Base-by-base conservation (phyloP, 768 basidiomycete species). In the Leccinum subgranulosum region DNA sequence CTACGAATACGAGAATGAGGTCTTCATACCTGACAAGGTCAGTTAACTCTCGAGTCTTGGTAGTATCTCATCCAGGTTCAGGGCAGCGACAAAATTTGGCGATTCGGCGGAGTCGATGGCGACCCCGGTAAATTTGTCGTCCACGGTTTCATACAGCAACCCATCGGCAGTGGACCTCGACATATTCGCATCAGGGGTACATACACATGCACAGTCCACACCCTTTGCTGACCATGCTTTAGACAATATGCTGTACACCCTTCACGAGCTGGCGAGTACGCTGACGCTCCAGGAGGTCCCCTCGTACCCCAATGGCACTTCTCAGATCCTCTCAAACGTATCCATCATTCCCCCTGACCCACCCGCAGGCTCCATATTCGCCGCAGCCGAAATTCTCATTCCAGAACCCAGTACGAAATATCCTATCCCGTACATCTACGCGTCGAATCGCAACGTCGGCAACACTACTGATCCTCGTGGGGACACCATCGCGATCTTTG, bases 1-100 rank as follows among this genome's bases (percentile, higher is more conserved):
- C 0, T 69, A 85, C 29, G 77, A 86, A 69, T 74, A 83, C 63
- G 74, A 75, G 6, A 65, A 64, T 8, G 87, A 89, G 61, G 64
- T 90, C 9, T 77, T 88, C 60, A 75, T 89, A 8, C 81, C 87
- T 0, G 88, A 88, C 71, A 74, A 87, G 67, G 87, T 86, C 54
- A 53, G 80, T 68, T 31, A 47, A 11, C 12, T 10, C 34, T 41
- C 12, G 29, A 8, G 3, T 49, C 45, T 23, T 7, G 21, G 6
- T 19, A 47, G 4, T 29, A 8, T 25, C 49, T 56, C 36, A 54
- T 33, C 51, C 23, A 19, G 12, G 8, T 46, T 21, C 54, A 87
- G 86, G 87, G 88, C 27, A 80, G 70, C 1, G 87, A 90, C 70
- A 85, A 77, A 57, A 81, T 89, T 55, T 90, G 87, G 45, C 45